Conservation (phyloP, 2,329 filamentous ascomycete species). For the Colletotrichum graminicola region DNA sequence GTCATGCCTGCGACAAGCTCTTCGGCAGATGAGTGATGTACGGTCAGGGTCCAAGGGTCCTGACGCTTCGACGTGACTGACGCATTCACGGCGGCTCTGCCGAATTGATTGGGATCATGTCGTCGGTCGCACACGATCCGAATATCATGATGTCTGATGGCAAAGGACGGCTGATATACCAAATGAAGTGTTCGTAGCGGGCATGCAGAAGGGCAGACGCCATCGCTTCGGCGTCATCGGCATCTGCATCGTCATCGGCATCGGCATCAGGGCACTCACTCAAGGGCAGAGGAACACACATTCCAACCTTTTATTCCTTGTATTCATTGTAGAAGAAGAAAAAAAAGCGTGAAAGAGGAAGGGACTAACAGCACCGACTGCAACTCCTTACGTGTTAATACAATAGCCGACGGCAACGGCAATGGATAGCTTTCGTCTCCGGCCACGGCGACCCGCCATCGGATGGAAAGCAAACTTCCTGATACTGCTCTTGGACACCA, state of each 20-base stretch:
- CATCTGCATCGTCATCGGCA: background rate
- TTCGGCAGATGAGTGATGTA: slow-evolving; percentile 23
- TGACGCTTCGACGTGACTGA: background rate
- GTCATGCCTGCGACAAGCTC: background rate
- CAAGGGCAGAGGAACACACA: background rate
- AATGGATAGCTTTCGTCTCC: background rate
- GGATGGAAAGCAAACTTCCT: background rate
- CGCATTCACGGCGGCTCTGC: background rate
- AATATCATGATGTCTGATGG: background rate
- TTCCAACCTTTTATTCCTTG: background rate
- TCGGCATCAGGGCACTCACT: background rate
- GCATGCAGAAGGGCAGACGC: background rate
- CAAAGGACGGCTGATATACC: background rate
- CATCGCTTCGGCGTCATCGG: no score
- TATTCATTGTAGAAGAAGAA: background rate
- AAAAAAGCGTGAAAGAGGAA: background rate
- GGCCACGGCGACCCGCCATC: background rate
- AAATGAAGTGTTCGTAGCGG: background rate
- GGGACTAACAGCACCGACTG: background rate
- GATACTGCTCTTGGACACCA: background rate
- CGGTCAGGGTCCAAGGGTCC: slow-evolving; percentile 25
- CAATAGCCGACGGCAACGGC: background rate
- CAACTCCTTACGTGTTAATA: background rate
- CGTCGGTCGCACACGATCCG: background rate
- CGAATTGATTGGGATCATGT: background rate